Base-by-base conservation (phyloP, 176 grass and related monocot genomes). In the Lolium multiflorum region DNA sequence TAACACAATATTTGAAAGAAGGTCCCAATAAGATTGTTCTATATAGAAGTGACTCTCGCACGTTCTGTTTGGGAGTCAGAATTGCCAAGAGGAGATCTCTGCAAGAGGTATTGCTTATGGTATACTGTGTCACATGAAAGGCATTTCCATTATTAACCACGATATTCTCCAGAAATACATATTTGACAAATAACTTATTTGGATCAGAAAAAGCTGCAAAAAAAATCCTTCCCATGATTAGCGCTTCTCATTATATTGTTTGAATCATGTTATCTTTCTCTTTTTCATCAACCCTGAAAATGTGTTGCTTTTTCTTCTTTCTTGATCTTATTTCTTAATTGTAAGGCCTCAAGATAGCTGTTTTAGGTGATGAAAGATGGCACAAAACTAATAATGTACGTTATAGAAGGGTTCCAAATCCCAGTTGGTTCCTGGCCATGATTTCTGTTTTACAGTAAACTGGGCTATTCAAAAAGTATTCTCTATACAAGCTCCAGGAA, bases 1-100 rank as follows among this genome's bases (percentile, higher is more conserved):
- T 97, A 89, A 91, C 84, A 20, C 25, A 81, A 68, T 90, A 71
- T 83, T 82, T 89, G 74, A 90, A 44, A 61, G 94, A 97, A 76
- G 91, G 91, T 25, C 56, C 56, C 82, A 97, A 94, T 60, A 97
- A 89, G 74, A 97, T 97, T 70, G 52, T 71, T 90, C 66, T 97
- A 44, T 92, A 89, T 22, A 92, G 79, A 87, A 77, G 82, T 81
- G 93, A 98, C 84, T 61, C 86, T 68, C 91, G 96, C 38, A 83
- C 71, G 7, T 98, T 98, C 87, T 98, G 93, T 87, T 89, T 98
- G 56, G 96, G 93, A 62, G 55, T 98, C 82, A 92, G 92, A 92
- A 87, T 98, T 81, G 93, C 80, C 44, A 98, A 78, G 85, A 87
- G 90, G 66, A 89, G 76, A 77, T 83, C 88, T 84, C 35, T 98